phyloP scores from a whole-genome alignment of 1,139 yeast genomes.

The Tardiomyces depauwii region DNA sequence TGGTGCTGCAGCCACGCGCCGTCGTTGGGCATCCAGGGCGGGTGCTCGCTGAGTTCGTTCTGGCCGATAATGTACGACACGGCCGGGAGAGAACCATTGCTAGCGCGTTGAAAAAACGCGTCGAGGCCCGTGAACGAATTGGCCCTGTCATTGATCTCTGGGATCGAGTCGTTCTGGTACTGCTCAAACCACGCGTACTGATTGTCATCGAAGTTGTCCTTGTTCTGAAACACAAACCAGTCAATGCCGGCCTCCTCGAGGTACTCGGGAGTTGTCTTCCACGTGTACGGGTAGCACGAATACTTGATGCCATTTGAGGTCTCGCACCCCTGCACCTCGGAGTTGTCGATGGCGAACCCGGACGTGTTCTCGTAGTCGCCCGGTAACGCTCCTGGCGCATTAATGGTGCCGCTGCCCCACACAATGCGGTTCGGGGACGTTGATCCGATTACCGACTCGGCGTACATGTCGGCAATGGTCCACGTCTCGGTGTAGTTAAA shows the following conservation, averaged over 20 bases:
- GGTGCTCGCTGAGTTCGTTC: conserved; percentile 17
- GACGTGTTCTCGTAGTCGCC: conserved; percentile 4
- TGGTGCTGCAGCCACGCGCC: conserved; percentile 18
- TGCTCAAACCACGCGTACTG: conserved; percentile 16
- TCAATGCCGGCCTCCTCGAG: conserved; percentile 14
- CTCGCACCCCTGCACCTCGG: conserved; percentile 10
- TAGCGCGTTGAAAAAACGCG: conserved; percentile 12
- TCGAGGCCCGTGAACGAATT: conserved; percentile 14
- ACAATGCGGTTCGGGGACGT: conserved; percentile 18
- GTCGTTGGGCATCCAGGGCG: conserved; percentile 15
- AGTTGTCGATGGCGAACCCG: not conserved
- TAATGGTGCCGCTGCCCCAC: conserved; percentile 18
- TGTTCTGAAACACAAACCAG: conserved; percentile 18
- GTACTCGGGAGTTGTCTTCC: conserved; percentile 18
- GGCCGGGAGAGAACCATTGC: conserved; percentile 16
- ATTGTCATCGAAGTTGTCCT: conserved; percentile 17
- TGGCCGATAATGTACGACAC: conserved; percentile 19
- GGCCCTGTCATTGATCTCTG: conserved; percentile 13
- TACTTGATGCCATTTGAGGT: conserved; percentile 8
- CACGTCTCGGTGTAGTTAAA: conserved; percentile 76
- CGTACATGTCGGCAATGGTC: conserved; percentile 45
- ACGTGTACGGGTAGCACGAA: conserved; percentile 16
- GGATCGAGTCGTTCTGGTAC: conserved; percentile 8
- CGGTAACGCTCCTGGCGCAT: conserved; percentile 9
- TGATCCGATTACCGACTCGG: conserved; percentile 17